These are phyloP conservation scores for Penicillium samsonianum DNA, from an alignment of 495 filamentous ascomycete genomes.

Conservation along the genomic window DNA sequence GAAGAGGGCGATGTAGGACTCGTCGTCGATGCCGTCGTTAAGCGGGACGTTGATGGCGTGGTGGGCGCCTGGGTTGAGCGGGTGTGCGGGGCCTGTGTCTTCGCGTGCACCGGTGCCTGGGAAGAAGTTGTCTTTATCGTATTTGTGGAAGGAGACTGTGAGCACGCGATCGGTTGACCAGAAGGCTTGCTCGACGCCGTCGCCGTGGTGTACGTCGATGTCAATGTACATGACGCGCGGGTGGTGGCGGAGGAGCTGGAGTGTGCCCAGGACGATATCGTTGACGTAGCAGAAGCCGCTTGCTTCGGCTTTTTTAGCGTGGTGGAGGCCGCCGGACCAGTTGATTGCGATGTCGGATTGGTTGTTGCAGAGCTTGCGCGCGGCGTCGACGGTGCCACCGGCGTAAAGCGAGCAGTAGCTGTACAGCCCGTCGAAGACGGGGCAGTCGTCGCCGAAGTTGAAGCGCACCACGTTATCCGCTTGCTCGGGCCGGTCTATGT, in stretches of 20 bases:
- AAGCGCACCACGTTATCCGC: slow-evolving; percentile 53
- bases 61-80: slow-evolving; percentile 62
- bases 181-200: slow-evolving; percentile 96
- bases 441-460: slow-evolving; percentile 94
- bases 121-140: slow-evolving; percentile 78
- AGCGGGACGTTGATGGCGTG: slow-evolving; percentile 68
- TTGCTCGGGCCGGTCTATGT: slow-evolving; percentile 50
- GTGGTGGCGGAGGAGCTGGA: slow-evolving; percentile 83
- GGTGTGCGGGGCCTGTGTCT: slow-evolving; percentile 60
- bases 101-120: slow-evolving; percentile 63
- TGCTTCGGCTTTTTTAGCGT: slow-evolving; percentile 92
- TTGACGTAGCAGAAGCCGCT: slow-evolving; percentile 98
- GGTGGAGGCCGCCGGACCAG: slow-evolving; percentile 98
- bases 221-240: slow-evolving; percentile 96
- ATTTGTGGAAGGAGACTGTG: slow-evolving; percentile 97
- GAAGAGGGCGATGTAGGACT: slow-evolving; percentile 84
- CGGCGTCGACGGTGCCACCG: slow-evolving; percentile 87
- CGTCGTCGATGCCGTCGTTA: slow-evolving; percentile 85
- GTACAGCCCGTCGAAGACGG: slow-evolving; percentile 93
- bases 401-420: slow-evolving; percentile 93
- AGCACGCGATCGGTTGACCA: slow-evolving; percentile 95
- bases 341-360: slow-evolving; percentile 96
- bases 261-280: slow-evolving; percentile 93
- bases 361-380: slow-evolving; percentile 79
- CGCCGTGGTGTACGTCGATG: slow-evolving; percentile 97